Evolutionary conservation across 148 eudicot genomes (phyloP), one percentile per base, ranked within the genome.

Genomic region (Fagopyrum esculentum): DNA sequence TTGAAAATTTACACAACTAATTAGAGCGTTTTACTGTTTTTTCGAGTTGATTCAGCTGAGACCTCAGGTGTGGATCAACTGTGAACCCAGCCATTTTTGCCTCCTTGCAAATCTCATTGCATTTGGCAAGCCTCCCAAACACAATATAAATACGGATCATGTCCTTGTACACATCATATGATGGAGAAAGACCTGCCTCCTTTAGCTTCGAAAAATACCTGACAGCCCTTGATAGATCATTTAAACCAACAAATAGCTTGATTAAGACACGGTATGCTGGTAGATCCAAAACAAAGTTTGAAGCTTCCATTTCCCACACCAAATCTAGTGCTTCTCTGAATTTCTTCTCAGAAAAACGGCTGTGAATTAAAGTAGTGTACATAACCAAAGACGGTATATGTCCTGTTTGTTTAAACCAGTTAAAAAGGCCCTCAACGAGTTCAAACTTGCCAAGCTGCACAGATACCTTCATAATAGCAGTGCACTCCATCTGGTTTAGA

Each of bases 271-370:
- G 85, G 74, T 87, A 92, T 17, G 93, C 92, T 13, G 98, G 96
- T 64, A 89, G 82, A 86, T 95, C 97, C 77, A 92, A 83, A 13
- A 83, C 77, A 77, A 79, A 86, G 78, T 87, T 77, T 43, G 83
- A 80, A 52, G 74, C 85, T 81, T 95, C 98, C 93, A 95, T 95
- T 85, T 92, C 97, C 98, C 98, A 92, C 22, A 95, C 92, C 76
- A 94, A 46, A 77, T 87, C 83, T 82, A 91, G 75, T 11, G 93
- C 95, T 75, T 94, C 96, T 80, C 89, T 91, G 54, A 85, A 86
- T 69, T 81, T 85, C 30, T 77, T 78, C 49, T 84, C 85, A 30
- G 73, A 80, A 55, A 64, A 80, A 45, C 89, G 97, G 75, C 93
- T 82, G 72, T 93, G 89, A 75, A 93, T 85, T 63, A 93, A 55